Base-by-base conservation (phyloP, 345 rosid species). In the Pugionium cornutum region DNA sequence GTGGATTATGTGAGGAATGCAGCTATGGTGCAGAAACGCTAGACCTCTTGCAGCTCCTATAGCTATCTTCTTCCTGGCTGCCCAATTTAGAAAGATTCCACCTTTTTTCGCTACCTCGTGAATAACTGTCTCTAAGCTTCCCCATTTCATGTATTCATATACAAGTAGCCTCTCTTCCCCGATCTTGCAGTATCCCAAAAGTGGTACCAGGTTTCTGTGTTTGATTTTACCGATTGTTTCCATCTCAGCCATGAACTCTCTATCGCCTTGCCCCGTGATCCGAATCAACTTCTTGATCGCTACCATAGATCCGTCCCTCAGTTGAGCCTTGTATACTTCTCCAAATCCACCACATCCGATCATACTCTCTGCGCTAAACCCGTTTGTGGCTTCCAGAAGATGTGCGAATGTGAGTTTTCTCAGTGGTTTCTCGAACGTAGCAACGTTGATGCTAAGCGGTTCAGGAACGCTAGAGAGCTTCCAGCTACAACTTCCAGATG, bases 171-270 rank as follows among this genome's bases (percentile, higher is more conserved):
- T 83, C 80, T 92, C 98, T 54, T 92, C 98, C 10, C 98, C 98
- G 29, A 92, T 69, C 79, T 89, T 92, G 76, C 98, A 92, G 67
- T 89, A 94, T 9, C 99, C 99, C 27, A 94, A 73, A 61, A 94
- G 76, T 10, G 97, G 97, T 49, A 94, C 99, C 9, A 94, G 84
- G 81, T 94, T 94, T 58, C 97, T 78, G 74, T 94, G 97, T 81
- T 89, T 92, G 77, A 92, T 92, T 76, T 92, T 92, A 9, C 99
- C 99, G 10, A 92, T 89, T 9, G 99, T 94, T 67, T 89, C 99
- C 99, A 89, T 94, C 78, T 94, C 99, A 3, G 99, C 99, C 96
- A 86, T 85, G 79, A 94, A 94, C 68, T 94, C 99, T 58, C 99
- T 86, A 75, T 94, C 97, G 5, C 99, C 99, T 76, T 94, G 99